Evolutionary conservation across 2,329 filamentous ascomycete genomes (phyloP).

Genomic region (Aspergillus transmontanensis): DNA sequence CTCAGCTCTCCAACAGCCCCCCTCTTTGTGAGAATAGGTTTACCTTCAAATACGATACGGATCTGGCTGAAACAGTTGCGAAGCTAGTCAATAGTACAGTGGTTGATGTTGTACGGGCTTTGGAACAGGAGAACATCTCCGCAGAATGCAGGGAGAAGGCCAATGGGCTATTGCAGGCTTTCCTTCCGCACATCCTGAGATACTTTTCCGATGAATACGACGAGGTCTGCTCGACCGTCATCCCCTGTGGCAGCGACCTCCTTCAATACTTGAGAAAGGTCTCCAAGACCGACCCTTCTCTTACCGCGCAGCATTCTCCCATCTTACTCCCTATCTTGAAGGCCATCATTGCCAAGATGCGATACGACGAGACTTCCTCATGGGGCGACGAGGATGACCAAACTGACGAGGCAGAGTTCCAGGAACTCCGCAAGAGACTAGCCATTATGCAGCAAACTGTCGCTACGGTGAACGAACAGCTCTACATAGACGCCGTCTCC

Average conservation of each 20-base stretch:
- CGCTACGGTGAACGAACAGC: slow-evolving; percentile 80
- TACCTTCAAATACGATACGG: slow-evolving; percentile 88
- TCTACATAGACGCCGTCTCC: slow-evolving; percentile 87
- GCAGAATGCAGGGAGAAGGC: slow-evolving; percentile 71
- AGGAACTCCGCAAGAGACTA: slow-evolving; percentile 86
- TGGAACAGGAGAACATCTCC: slow-evolving; percentile 68
- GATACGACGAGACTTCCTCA: slow-evolving; percentile 89
- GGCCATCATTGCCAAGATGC: slow-evolving; percentile 93
- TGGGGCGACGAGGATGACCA: slow-evolving; percentile 95
- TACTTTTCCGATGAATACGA: slow-evolving; percentile 99
- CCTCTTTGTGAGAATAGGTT: slow-evolving; percentile 76
- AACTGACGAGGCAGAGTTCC: slow-evolving; percentile 96
- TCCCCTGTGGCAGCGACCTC: slow-evolving; percentile 88
- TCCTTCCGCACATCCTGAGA: slow-evolving; percentile 82
- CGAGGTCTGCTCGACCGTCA: slow-evolving; percentile 94
- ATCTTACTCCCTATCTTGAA: slow-evolving; percentile 88
- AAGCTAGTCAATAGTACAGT: slow-evolving; percentile 92
- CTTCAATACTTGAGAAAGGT: slow-evolving; percentile 87
- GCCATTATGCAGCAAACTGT: slow-evolving; percentile 92
- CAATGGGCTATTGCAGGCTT: slow-evolving; percentile 78
- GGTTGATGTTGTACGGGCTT: slow-evolving; percentile 80
- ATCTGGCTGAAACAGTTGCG: slow-evolving; percentile 90
- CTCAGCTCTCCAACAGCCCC: slow-evolving; percentile 81
- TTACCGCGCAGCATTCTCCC: slow-evolving; percentile 74
- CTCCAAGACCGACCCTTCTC: slow-evolving; percentile 60